Evolutionary conservation across 805 yeast species (phyloP), one percentile per base, ranked within the genome.

Genomic region (Metschnikowia similis): DNA sequence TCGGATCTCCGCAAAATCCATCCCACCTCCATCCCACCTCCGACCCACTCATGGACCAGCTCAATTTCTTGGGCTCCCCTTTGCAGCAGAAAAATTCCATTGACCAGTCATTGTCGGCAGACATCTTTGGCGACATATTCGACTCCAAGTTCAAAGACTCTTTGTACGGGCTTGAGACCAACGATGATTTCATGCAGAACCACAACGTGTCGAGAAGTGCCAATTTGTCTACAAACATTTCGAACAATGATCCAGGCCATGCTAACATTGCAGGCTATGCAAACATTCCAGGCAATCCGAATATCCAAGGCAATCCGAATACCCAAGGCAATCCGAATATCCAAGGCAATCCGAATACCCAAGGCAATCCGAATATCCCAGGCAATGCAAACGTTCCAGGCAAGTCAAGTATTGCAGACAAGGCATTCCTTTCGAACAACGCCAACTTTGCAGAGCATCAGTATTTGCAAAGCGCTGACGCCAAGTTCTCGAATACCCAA

Each of bases 21-120:
- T 32, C 35, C 14, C 35, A 32, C 7, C 4, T 32, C 16, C 13
- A 32, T 8, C 35, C 41, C 26, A 27, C 52, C 8, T 43, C 29
- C 34, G 58, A 56, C 43, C 59, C 58, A 8, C 52, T 39, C 41
- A 45, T 49, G 54, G 58, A 56, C 45, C 47, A 56, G 13, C 56
- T 57, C 42, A 58, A 56, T 35, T 50, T 57, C 28, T 43, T 57
- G 13, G 59, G 55, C 29, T 54, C 58, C 8, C 61, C 61, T 8
- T 42, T 48, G 8, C 56, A 54, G 27, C 51, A 48, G 13, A 49
- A 35, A 11, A 39, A 39, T 7, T 52, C 55, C 31, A 44, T 21
- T 38, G 54, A 37, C 29, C 37, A 42, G 14, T 36, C 45, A 13
- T 48, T 49, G 26, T 47, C 46, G 6, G 58, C 39, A 4, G 46